A percentile compares a stretch with the other conserved stretches of the same genome.
phyloP scores from a whole-genome alignment of 2,329 filamentous ascomycete species.

The Neopestalotiopsis sp. region DNA sequence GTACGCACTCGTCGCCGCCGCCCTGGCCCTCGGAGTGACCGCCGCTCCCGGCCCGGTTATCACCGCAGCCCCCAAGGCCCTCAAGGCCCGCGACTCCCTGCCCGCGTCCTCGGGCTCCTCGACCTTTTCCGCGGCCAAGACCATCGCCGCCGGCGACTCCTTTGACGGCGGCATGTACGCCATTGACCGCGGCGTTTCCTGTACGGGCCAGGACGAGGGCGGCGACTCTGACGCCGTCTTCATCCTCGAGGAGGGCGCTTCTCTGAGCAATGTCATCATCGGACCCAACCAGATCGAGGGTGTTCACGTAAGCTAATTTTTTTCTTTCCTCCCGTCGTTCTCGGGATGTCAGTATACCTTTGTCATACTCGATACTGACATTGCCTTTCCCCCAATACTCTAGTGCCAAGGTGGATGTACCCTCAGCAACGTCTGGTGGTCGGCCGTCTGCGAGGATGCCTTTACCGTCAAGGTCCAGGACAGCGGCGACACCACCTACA shows the following conservation, averaged over 20 bases:
- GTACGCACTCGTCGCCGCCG: constrained; percentile 26
- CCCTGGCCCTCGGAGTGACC: constrained; percentile 22
- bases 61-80: constrained; percentile 9
- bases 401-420: constrained; percentile 36
- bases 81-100: constrained; percentile 7
- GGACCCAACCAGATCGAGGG: constrained; percentile 45
- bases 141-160: constrained; percentile 25
- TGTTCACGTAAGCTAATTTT: constrained; percentile 31
- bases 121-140: constrained; percentile 20
- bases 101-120: constrained; percentile 14
- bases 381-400: background rate
- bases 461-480: constrained; percentile 16
- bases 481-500: constrained; percentile 16
- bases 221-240: constrained; percentile 44
- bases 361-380: background rate
- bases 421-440: constrained; percentile 40
- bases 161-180: constrained; percentile 53
- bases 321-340: background rate
- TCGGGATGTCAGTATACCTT: too few relatives aligned
- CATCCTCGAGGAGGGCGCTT: constrained; percentile 32
- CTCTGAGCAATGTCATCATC: constrained; percentile 43
- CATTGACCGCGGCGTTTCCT: constrained; percentile 49
- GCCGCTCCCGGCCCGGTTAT: constrained; percentile 12
- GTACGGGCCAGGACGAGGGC: constrained; percentile 47
- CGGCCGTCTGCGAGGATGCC: constrained; percentile 42